These are phyloP conservation scores for Penicillium olsonii DNA, from an alignment of 2,329 filamentous ascomycete species.

Conservation along the genomic window DNA sequence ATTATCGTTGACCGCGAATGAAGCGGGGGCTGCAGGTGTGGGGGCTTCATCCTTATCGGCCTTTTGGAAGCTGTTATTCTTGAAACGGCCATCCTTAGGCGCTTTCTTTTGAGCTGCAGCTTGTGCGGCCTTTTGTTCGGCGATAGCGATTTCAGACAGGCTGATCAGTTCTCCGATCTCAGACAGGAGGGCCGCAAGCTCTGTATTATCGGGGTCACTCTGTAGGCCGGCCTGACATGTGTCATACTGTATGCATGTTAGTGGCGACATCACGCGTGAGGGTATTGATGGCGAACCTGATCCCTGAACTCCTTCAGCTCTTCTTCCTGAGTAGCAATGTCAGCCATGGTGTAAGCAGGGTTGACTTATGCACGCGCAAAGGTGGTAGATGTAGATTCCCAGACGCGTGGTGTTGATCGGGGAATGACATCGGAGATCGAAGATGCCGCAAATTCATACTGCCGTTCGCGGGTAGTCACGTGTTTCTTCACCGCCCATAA, in stretches of 20 bases:
- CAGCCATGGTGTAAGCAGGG: slow-evolving; percentile 37
- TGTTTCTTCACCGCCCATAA: neutral
- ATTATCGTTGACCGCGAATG: slow-evolving; percentile 83
- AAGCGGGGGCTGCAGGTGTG: slow-evolving; percentile 53
- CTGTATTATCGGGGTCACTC: slow-evolving; percentile 76
- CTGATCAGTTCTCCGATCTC: slow-evolving; percentile 82
- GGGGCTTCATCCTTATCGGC: slow-evolving; percentile 52
- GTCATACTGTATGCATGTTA: slow-evolving; percentile 63
- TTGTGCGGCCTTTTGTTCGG: slow-evolving; percentile 65
- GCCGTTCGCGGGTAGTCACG: neutral
- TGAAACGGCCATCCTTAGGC: slow-evolving; percentile 72
- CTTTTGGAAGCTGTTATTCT: slow-evolving; percentile 63
- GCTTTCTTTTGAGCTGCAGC: slow-evolving; percentile 51
- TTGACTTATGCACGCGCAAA: neutral
- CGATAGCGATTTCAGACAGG: slow-evolving; percentile 76
- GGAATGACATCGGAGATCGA: neutral
- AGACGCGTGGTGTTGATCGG: neutral
- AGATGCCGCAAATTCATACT: neutral
- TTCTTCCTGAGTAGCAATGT: slow-evolving; percentile 46
- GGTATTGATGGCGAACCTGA: slow-evolving; percentile 46
- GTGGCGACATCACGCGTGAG: neutral
- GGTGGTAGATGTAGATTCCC: neutral
- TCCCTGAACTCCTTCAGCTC: slow-evolving; percentile 62
- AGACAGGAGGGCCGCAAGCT: slow-evolving; percentile 73
- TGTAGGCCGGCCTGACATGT: slow-evolving; percentile 71